Evolutionary conservation across 257 asterid species (phyloP).

Genomic region (Solanum chaucha): DNA sequence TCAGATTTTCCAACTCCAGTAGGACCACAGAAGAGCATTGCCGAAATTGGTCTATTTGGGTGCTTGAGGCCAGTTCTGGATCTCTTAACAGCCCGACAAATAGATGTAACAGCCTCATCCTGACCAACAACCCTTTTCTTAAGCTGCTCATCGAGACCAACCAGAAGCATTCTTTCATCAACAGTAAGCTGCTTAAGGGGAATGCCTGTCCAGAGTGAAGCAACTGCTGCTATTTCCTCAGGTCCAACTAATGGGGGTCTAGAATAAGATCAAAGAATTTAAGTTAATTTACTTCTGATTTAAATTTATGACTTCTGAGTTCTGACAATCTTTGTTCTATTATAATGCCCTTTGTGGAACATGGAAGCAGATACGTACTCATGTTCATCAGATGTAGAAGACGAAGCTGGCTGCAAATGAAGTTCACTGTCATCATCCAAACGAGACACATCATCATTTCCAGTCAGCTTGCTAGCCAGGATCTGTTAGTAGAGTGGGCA

Average conservation of each 20-base stretch:
- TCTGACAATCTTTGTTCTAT: not conserved
- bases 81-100: conserved; percentile 92
- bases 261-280: conserved; percentile 11
- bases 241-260: conserved; percentile 64
- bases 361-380: conserved; percentile 52
- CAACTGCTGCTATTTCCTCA: conserved; percentile 91
- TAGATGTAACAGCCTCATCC: conserved; percentile 91
- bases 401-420: conserved; percentile 17
- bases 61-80: conserved; percentile 92
- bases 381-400: conserved; percentile 25
- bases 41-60: conserved; percentile 93
- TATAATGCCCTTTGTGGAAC: not conserved
- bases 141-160: conserved; percentile 77
- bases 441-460: conserved; percentile 23
- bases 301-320: conserved; percentile 7
- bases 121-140: conserved; percentile 94
- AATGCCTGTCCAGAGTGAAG: conserved; percentile 88
- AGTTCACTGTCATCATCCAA: conserved; percentile 27
- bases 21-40: conserved; percentile 98
- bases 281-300: not conserved
- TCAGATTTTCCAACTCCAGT: conserved; percentile 99
- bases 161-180: conserved; percentile 71
- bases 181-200: conserved; percentile 79
- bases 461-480: conserved; percentile 30
- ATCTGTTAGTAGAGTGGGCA: conserved; percentile 24